Evolutionary conservation across 2,329 filamentous ascomycete genomes (phyloP), one percentile per base, ranked within the genome.

Genomic region (Fusarium stilboides): DNA sequence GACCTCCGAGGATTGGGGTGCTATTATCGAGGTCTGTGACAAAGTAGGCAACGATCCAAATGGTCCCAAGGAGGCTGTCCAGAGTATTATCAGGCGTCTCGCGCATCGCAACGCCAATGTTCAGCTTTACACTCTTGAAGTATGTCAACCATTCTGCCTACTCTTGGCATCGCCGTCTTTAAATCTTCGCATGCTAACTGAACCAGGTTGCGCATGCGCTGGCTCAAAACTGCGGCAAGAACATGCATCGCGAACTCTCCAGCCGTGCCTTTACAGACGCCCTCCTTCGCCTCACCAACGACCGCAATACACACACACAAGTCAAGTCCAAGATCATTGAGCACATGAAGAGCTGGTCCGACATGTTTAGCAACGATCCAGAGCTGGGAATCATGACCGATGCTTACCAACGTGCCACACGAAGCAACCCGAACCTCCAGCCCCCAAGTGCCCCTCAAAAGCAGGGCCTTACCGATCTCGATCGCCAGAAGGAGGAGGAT

Each of bases 371-470:
- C 74, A 90, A 88, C 64, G 94, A 98, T 77, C 88, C 94, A 13
- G 95, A 98, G 77, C 87, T 99, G 64, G 96, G 96, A 19, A 97
- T 99, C 78, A 99, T 99, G 96, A 92, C 94, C 79, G 93, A 97
- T 77, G 94, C 95, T 62, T 98, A 95, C 80, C 91, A 91, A 82
- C 93, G 92, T 78, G 85, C 98, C 68, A 97, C 97, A 85, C 84
- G 85, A 79, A 82, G 80, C 87, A 95, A 99, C 82, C 96, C 96
- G 5, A 95, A 93, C 70, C 83, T 99, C 55, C 93, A 97, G 68
- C 88, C 94, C 17, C 96, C 96, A 1, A 97, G 94, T 57, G 97
- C 97, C 70, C 96, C 96, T 5, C 92, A 92, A 74, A 99, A 99
- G 86, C 93, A 91, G 65, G 90, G 94, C 72, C 94, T 99, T 67